Percentiles rank a stretch among this genome's conserved stretches.
Evolutionary conservation across 129 eudicot genomes (phyloP).

Genomic region (Chrysanthemum seticuspe): DNA sequence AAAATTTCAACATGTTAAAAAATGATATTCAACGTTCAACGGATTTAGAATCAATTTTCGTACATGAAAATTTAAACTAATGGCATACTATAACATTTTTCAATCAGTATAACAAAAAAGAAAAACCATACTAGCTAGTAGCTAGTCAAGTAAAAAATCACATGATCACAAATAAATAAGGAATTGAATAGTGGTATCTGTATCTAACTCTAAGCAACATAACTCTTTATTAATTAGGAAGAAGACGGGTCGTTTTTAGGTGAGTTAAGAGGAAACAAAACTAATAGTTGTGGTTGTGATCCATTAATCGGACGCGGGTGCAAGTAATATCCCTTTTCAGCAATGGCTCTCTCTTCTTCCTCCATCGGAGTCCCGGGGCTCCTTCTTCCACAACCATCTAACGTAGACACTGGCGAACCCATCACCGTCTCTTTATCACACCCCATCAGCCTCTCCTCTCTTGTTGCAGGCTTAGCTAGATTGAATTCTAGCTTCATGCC

Average conservation of each 20-base stretch:
- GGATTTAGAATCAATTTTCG: too few relatives aligned
- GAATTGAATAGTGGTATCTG: background rate
- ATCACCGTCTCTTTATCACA: conserved; percentile 24
- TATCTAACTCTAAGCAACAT: too few relatives aligned
- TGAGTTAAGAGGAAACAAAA: conserved; percentile 65
- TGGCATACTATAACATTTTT: too few relatives aligned
- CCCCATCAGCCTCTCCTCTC: conserved; percentile 35
- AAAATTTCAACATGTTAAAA: too few relatives aligned
- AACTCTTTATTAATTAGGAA: too few relatives aligned
- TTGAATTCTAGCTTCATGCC: background rate
- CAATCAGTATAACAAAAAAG: too few relatives aligned
- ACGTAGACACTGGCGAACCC: conserved; percentile 76
- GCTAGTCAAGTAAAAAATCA: too few relatives aligned
- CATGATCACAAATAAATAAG: background rate
- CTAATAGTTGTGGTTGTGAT: conserved; percentile 61
- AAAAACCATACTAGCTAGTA: background rate
- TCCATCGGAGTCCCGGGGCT: conserved; percentile 41
- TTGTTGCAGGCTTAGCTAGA: background rate
- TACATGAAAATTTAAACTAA: too few relatives aligned
- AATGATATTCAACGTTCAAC: too few relatives aligned
- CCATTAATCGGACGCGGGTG: conserved; percentile 60
- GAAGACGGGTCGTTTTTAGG: conserved; percentile 27
- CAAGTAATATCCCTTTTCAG: conserved; percentile 74
- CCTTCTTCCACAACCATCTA: conserved; percentile 57
- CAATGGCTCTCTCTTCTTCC: conserved; percentile 62